A percentile compares a stretch with the other conserved stretches of the same genome.
Evolutionary conservation across 495 filamentous ascomycete genomes (phyloP).

Genomic region (Neurospora cerealis): DNA sequence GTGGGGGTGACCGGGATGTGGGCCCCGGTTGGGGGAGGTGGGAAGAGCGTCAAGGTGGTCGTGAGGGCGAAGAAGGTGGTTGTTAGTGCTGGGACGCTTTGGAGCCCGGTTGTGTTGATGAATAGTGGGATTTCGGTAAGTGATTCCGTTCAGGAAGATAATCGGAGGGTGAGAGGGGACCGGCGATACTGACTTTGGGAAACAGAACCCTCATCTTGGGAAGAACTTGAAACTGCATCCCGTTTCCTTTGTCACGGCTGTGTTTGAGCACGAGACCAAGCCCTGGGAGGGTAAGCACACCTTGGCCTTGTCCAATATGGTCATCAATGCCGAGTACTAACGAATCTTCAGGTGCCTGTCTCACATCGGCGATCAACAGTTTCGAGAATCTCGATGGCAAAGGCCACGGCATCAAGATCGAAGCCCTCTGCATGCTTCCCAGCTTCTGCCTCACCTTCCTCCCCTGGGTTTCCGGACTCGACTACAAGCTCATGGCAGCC

Average conservation of each 20-base stretch:
- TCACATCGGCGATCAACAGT: conserved; percentile 65
- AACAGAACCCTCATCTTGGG: conserved; percentile 72
- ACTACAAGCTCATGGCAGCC: conserved; percentile 56
- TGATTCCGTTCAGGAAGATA: neutral
- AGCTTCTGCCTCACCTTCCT: conserved; percentile 40
- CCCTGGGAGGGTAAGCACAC: conserved; percentile 52
- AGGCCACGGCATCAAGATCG: conserved; percentile 77
- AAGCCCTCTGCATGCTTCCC: conserved; percentile 53
- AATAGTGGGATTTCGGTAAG: conserved; percentile 55
- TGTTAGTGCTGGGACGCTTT: conserved; percentile 60
- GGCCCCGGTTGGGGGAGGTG: conserved; percentile 48
- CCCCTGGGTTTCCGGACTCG: conserved; percentile 53
- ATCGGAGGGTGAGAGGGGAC: conserved; percentile 3
- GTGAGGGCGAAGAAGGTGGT: conserved; percentile 79
- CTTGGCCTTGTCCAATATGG: no score
- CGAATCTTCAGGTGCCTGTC: conserved; percentile 31
- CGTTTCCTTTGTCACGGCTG: conserved; percentile 46
- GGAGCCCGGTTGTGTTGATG: conserved; percentile 64
- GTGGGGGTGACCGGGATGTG: conserved; percentile 64
- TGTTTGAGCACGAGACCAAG: conserved; percentile 53
- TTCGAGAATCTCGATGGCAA: conserved; percentile 75
- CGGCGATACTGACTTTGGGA: conserved; percentile 2
- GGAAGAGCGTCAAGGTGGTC: conserved; percentile 50
- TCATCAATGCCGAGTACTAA: no score
- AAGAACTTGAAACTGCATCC: conserved; percentile 77